These are phyloP conservation scores for Podaxis sp. DNA, from an alignment of 768 basidiomycete genomes.

Conservation along the genomic window DNA sequence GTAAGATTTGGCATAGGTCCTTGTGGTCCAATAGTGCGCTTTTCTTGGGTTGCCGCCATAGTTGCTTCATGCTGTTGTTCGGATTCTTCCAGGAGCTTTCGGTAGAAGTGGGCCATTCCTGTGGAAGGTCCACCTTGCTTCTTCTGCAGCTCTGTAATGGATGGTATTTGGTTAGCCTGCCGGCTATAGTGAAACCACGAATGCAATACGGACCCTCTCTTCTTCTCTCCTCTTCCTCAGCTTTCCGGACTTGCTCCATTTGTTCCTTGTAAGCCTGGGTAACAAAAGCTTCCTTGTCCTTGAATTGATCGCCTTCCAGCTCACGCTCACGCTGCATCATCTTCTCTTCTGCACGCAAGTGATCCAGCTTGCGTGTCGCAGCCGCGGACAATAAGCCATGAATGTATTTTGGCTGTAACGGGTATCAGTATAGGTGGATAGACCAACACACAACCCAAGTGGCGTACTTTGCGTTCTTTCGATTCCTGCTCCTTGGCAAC, in stretches of 20 bases:
- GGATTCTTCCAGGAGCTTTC: constrained; percentile 71
- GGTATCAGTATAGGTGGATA: neutral
- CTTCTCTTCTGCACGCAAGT: constrained; percentile 95
- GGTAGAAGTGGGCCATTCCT: constrained; percentile 87
- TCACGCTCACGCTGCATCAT: constrained; percentile 94
- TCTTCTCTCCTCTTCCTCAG: constrained; percentile 89
- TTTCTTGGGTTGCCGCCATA: constrained; percentile 65
- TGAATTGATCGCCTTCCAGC: constrained; percentile 89
- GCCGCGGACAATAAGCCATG: constrained; percentile 74
- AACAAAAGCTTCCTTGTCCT: constrained; percentile 95
- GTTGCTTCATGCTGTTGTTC: constrained; percentile 85
- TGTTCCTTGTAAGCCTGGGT: constrained; percentile 97
- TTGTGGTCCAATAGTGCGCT: constrained; percentile 62
- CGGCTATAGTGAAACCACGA: neutral
- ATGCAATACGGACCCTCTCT: constrained; percentile 68
- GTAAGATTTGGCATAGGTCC: constrained; percentile 65
- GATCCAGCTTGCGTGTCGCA: constrained; percentile 83
- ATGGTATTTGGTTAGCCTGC: neutral
- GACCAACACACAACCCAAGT: constrained; percentile 36
- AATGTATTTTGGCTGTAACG: constrained; percentile 89
- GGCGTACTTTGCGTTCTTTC: constrained; percentile 59
- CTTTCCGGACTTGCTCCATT: constrained; percentile 85
- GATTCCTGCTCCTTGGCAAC: constrained; percentile 73
- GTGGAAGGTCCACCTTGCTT: constrained; percentile 54
- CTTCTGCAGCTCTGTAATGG: constrained; percentile 55